Evolutionary conservation across 148 eudicot species (phyloP).

Genomic region (Nepenthes mirabilis): DNA sequence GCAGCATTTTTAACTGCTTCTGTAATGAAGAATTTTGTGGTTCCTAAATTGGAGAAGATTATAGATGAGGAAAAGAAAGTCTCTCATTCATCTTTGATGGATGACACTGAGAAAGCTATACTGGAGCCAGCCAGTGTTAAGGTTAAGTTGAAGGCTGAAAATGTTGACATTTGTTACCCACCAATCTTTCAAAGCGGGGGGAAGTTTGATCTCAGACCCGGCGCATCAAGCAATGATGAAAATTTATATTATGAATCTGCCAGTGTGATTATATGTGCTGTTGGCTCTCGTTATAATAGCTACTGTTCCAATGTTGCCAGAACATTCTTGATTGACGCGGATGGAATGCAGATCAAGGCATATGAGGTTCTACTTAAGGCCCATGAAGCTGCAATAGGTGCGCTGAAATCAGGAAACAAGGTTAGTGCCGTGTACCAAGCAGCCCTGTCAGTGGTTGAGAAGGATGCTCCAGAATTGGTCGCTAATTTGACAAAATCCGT

Average conservation of each 20-base stretch:
- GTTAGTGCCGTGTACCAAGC: conserved; percentile 50
- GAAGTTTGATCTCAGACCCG: conserved; percentile 68
- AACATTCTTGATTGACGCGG: conserved; percentile 69
- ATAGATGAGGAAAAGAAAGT: conserved; percentile 90
- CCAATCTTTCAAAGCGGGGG: conserved; percentile 97
- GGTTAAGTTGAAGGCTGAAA: conserved; percentile 68
- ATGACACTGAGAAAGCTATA: conserved; percentile 71
- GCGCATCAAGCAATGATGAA: conserved; percentile 80
- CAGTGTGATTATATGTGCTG: conserved; percentile 77
- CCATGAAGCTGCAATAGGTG: conserved; percentile 80
- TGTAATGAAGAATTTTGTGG: conserved; percentile 76
- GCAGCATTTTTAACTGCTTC: conserved; percentile 73
- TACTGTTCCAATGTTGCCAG: conserved; percentile 84
- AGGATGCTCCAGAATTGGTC: conserved; percentile 67
- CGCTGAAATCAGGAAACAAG: conserved; percentile 55
- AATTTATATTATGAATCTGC: conserved; percentile 61
- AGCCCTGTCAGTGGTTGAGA: conserved; percentile 58
- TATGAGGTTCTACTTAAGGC: conserved; percentile 74
- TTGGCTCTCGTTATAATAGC: conserved; percentile 78
- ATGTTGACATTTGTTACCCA: conserved; percentile 92
- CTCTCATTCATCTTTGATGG: conserved; percentile 66
- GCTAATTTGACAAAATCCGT: conserved; percentile 72
- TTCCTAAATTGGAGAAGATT: conserved; percentile 67
- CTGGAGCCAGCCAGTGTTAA: conserved; percentile 50
- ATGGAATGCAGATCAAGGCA: conserved; percentile 55